Evolutionary conservation across 1,284 basidiomycete genomes (phyloP).

Genomic region (Rhizoctonia solani): DNA sequence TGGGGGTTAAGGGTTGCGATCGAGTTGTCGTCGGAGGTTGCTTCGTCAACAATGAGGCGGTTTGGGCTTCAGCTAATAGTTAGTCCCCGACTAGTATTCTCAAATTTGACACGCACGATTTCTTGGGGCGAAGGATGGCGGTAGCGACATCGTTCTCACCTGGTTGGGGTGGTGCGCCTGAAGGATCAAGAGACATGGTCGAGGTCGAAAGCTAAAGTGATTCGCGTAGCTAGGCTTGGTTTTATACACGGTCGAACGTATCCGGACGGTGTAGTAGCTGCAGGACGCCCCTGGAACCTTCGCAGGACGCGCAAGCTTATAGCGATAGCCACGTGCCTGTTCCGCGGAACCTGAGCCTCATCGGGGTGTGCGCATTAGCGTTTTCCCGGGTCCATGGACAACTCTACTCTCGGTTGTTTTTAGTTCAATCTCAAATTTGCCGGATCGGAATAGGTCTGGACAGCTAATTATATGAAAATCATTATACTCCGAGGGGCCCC

Average conservation of each 20-base stretch:
- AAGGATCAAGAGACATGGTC: conserved; percentile 58
- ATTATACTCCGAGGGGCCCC: too few species aligned
- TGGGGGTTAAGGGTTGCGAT: conserved; percentile 94
- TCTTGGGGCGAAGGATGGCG: conserved; percentile 92
- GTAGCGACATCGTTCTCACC: conserved; percentile 86
- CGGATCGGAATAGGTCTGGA: too few species aligned
- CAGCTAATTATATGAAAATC: too few species aligned
- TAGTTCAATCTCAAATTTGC: too few species aligned
- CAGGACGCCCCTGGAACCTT: conserved; percentile 30
- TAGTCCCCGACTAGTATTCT: conserved; percentile 33
- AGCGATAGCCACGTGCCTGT: conserved; percentile 6
- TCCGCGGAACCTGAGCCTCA: conserved; percentile 5
- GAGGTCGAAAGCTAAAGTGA: background rate
- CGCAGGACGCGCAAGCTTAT: conserved; percentile 32
- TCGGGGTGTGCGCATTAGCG: background rate
- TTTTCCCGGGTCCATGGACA: background rate
- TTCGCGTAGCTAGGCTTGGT: background rate
- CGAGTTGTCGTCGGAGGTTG: conserved; percentile 91
- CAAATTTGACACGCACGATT: conserved; percentile 72
- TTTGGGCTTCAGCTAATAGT: conserved; percentile 71
- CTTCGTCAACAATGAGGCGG: conserved; percentile 92
- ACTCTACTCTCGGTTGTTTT: too few species aligned
- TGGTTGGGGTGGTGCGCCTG: conserved; percentile 73
- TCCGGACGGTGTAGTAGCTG: conserved; percentile 6
- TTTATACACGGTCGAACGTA: background rate